These are phyloP conservation scores for Stephania yunnanensis DNA, from an alignment of 164 flowering plant genomes.

Conservation along the genomic window DNA sequence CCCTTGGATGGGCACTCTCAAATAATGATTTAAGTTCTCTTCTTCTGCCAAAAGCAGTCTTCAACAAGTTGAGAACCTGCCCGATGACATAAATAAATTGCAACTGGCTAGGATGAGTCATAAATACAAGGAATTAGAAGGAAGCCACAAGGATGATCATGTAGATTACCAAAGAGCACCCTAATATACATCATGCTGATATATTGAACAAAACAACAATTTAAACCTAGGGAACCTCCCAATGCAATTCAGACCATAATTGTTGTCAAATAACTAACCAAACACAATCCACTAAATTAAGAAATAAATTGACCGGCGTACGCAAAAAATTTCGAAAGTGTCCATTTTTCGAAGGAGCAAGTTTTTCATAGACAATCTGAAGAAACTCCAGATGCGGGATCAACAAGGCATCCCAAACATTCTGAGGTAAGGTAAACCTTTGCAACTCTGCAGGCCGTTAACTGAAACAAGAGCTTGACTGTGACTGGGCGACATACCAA, in stretches of 20 bases:
- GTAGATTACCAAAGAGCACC: not conserved
- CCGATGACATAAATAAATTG: conserved; percentile 17
- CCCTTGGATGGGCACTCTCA: conserved; percentile 49
- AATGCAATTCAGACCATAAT: not conserved
- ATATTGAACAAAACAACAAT: no score
- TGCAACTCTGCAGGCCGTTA: not conserved
- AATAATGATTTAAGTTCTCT: conserved; percentile 19
- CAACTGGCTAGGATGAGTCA: conserved; percentile 4
- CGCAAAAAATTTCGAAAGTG: not conserved
- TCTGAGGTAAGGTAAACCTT: not conserved
- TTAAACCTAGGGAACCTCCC: not conserved
- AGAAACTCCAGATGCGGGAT: not conserved
- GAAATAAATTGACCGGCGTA: not conserved
- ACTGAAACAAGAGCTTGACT: no score
- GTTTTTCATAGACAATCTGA: not conserved
- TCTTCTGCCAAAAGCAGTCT: conserved; percentile 43
- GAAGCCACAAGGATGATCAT: not conserved
- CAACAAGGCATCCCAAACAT: not conserved
- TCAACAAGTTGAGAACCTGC: conserved; percentile 76
- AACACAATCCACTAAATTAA: not conserved
- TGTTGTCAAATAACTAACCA: not conserved
- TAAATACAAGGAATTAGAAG: not conserved
- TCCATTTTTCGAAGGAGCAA: not conserved
- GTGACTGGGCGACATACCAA: no score
- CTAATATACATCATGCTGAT: not conserved